Evolutionary conservation across 202 grass and related monocot species (phyloP).

Genomic region (Dendrocalamus latiflorus): DNA sequence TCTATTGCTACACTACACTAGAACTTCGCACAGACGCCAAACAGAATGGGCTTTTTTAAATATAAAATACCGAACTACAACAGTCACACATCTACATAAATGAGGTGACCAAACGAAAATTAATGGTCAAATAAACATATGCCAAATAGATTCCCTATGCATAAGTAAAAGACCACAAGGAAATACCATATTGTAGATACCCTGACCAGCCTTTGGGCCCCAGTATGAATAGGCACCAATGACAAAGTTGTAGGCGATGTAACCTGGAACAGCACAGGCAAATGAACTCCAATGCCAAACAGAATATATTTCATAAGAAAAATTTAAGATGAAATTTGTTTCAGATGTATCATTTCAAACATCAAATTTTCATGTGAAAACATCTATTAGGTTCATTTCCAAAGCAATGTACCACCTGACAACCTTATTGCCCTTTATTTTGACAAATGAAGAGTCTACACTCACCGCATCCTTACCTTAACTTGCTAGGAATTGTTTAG

Average conservation of each 20-base stretch:
- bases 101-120: not conserved
- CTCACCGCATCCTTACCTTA: not conserved
- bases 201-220: constrained; percentile 94
- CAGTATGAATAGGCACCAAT: no score
- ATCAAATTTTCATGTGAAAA: not conserved
- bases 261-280: constrained; percentile 51
- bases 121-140: not conserved
- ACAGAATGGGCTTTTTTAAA: not conserved
- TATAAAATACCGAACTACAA: constrained; percentile 7
- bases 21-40: not conserved
- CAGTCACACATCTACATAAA: not conserved
- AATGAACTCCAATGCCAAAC: constrained; percentile 9
- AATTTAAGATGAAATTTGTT: not conserved
- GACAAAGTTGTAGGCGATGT: constrained; percentile 92
- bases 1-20: not conserved
- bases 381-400: not conserved
- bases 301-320: no score
- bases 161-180: not conserved
- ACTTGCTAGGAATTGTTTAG: not conserved
- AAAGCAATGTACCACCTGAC: constrained; percentile 1
- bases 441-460: not conserved
- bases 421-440: not conserved
- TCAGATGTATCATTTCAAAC: not conserved
- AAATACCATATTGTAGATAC: constrained; percentile 93
- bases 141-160: not conserved